phyloP scores from a whole-genome alignment of 495 filamentous ascomycete species.

The Thermothielavioides terrestris region DNA sequence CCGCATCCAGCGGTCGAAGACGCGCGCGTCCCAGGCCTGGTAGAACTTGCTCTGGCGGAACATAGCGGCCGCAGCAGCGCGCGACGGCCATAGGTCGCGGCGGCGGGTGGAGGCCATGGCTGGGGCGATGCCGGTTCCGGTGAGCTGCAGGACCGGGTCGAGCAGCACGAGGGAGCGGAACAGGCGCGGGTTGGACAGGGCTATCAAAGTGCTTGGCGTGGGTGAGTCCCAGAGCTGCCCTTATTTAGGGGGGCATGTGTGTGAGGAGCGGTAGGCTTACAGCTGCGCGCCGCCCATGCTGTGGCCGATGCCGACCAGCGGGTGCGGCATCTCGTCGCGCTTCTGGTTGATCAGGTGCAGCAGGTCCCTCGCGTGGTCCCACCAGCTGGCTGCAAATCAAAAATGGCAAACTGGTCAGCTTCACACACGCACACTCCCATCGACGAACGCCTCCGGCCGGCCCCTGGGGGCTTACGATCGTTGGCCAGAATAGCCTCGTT shows the following conservation, averaged over 20 bases:
- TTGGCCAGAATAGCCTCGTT: conserved; percentile 70
- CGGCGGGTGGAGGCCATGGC: conserved; percentile 42
- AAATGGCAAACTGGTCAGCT: too few species aligned
- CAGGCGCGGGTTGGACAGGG: conserved; percentile 75
- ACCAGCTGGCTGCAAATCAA: conserved; percentile 64
- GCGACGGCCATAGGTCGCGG: conserved; percentile 63
- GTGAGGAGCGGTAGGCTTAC: neutral
- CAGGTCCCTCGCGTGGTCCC: conserved; percentile 79
- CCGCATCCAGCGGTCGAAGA: conserved; percentile 54
- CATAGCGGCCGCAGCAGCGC: conserved; percentile 50
- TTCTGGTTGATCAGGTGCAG: conserved; percentile 82
- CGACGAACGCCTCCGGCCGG: too few species aligned
- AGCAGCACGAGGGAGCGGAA: conserved; percentile 67
- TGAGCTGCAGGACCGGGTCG: conserved; percentile 58
- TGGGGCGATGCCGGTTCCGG: conserved; percentile 24
- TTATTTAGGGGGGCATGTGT: conserved; percentile 20
- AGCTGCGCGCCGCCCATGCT: conserved; percentile 60
- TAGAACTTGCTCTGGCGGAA: conserved; percentile 61
- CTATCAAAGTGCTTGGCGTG: conserved; percentile 24
- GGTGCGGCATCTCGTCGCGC: conserved; percentile 72
- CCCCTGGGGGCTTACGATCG: conserved; percentile 50
- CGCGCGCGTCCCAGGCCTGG: conserved; percentile 61
- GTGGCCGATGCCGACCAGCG: conserved; percentile 85
- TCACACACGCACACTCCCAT: too few species aligned
- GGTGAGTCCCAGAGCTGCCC: neutral